Percentiles rank a stretch among this genome's conserved stretches.
Conservation (phyloP, 768 basidiomycete genomes). For the Suillus variegatus region DNA sequence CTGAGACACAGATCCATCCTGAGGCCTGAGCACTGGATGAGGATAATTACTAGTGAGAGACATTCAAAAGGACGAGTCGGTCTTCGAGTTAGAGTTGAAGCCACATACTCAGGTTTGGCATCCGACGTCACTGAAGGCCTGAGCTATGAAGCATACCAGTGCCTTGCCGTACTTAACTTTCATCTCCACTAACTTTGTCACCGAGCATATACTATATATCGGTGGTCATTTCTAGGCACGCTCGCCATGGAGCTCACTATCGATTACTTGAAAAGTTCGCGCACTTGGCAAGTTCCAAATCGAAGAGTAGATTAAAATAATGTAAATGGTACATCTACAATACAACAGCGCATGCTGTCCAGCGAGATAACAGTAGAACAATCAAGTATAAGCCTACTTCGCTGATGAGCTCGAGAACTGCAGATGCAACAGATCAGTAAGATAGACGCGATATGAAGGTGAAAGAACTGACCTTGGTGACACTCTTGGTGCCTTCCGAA, state of each 20-base stretch:
- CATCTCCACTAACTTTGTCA: background rate
- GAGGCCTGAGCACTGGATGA: background rate
- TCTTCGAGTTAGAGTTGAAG: background rate
- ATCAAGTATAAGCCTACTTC: constrained; percentile 32
- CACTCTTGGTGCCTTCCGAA: constrained; percentile 86
- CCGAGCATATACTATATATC: background rate
- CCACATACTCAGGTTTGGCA: background rate
- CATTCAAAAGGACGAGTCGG: background rate
- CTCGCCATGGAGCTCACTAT: background rate
- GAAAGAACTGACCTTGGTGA: constrained; percentile 50
- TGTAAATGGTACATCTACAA: constrained; percentile 33
- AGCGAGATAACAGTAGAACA: constrained; percentile 19
- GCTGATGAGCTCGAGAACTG: constrained; percentile 48
- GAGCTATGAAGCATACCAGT: background rate
- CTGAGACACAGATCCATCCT: background rate
- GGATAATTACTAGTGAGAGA: background rate
- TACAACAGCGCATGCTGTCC: constrained; percentile 29
- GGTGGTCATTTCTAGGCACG: background rate
- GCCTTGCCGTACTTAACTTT: background rate
- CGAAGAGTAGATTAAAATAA: constrained; percentile 28
- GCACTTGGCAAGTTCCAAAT: background rate
- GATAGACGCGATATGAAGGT: background rate
- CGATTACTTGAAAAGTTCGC: background rate
- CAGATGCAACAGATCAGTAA: constrained; percentile 14
- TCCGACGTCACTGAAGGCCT: too few species aligned